These are phyloP conservation scores for Seiridium unicorne DNA, from an alignment of 2,329 filamentous ascomycete genomes.

Conservation along the genomic window DNA sequence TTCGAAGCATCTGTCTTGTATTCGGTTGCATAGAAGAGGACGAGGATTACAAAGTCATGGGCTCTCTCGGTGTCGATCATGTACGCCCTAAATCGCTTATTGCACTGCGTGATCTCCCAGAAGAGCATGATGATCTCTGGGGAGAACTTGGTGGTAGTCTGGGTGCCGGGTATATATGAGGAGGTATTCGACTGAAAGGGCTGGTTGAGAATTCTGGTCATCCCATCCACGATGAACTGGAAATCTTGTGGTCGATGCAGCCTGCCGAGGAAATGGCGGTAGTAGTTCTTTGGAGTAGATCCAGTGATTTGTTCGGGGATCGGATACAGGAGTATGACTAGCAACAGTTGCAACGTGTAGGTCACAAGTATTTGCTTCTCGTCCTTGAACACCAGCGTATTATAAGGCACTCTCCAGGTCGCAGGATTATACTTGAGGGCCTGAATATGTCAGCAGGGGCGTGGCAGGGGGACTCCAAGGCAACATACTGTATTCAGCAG, in stretches of 20 bases:
- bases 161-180: constrained; percentile 84
- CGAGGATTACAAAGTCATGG: constrained; percentile 87
- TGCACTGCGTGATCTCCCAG: constrained; percentile 96
- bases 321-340: constrained; percentile 81
- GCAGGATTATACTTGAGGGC: constrained; percentile 95
- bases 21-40: constrained; percentile 90
- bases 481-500: constrained; percentile 81
- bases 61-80: constrained; percentile 94
- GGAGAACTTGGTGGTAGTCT: constrained; percentile 78
- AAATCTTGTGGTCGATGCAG: constrained; percentile 94
- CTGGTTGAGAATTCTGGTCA: constrained; percentile 89
- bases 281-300: constrained; percentile 79
- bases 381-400: constrained; percentile 88
- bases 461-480: neutral
- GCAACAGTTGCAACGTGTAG: constrained; percentile 86
- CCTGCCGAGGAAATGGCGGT: constrained; percentile 86
- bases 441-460: constrained; percentile 39
- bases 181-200: constrained; percentile 78
- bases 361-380: constrained; percentile 87
- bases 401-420: constrained; percentile 90
- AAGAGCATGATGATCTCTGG: constrained; percentile 97
- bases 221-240: constrained; percentile 93
- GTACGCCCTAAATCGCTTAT: constrained; percentile 94
- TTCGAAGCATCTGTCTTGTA: constrained; percentile 83
- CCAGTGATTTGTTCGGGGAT: constrained; percentile 73